phyloP scores from a whole-genome alignment of 768 basidiomycete species.

The Inosperma sp. region DNA sequence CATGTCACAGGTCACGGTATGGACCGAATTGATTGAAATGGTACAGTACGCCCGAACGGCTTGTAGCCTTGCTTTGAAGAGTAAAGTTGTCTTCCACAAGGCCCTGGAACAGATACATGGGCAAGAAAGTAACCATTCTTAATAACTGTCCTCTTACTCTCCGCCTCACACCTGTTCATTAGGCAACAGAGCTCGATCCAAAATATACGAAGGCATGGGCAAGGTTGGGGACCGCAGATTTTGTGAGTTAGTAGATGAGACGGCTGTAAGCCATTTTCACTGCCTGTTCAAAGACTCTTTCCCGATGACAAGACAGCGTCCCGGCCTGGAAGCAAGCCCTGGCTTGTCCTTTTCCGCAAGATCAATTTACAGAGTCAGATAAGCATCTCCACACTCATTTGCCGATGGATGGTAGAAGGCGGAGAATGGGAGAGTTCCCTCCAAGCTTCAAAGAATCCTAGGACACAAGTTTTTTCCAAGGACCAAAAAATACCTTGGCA shows the following conservation, averaged over 20 bases:
- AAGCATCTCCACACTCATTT: constrained; percentile 35
- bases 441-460: neutral
- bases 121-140: constrained; percentile 33
- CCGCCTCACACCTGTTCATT: too few species aligned
- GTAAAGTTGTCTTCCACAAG: constrained; percentile 19
- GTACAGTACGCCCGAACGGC: constrained; percentile 42
- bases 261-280: neutral
- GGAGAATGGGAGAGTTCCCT: constrained; percentile 14
- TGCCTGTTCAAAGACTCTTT: constrained; percentile 19
- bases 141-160: too few species aligned
- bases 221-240: constrained; percentile 33
- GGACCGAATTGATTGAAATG: too few species aligned
- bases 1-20: too few species aligned
- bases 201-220: constrained; percentile 41
- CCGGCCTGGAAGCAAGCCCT: constrained; percentile 32
- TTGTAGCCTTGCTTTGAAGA: constrained; percentile 33
- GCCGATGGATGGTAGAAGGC: constrained; percentile 25
- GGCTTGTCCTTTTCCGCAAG: constrained; percentile 24
- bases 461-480: neutral
- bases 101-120: constrained; percentile 25
- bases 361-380: constrained; percentile 27
- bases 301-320: constrained; percentile 16
- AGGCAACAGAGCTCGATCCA: constrained; percentile 39
- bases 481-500: constrained; percentile 24
- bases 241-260: constrained; percentile 18